Evolutionary conservation across 768 basidiomycete genomes (phyloP), one percentile per base, ranked within the genome.

Genomic region (Suillus hirtellus): DNA sequence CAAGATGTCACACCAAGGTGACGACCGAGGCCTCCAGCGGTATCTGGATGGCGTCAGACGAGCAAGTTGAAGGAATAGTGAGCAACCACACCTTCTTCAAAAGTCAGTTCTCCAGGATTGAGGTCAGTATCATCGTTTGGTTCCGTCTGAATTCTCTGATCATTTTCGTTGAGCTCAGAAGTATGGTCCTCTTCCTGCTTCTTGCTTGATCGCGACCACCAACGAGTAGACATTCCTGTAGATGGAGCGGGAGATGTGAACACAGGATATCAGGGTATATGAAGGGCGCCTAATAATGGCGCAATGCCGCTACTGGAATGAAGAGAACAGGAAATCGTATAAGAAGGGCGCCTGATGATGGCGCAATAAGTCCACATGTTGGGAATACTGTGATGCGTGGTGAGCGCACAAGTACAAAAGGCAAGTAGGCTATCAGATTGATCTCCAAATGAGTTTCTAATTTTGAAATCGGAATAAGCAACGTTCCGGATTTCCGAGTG

Each of bases 1-100:
- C 84, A 86, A 50, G 80, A 83, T 63, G 82, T 82, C 2, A 86
- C 79, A 11, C 85, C 84, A 0, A 86, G 74, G 67, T 86, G 84
- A 46, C 85, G 79, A 3, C 85, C 84, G 73, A 86, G 83, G 9
- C 85, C 85, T 24, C 85, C 85, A 5, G 82, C 82, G 4, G 79
- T 73, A 64, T 80, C 85, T 84, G 58, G 1, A 19, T 8, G 34
- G n/a, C n/a, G 35, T 31, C 15, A 17, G 2, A 42, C 24, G 27
- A 24, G 43, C 7, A 14, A 58, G 11, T 24, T 27, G 12, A 12
- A 11, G 37, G 43, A 24, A 49, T 11, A 12, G 46, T 24, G 24
- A 31, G 15, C 0, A 15, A n/a, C 50, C 61, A 19, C 11, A 81
- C 83, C 81, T 77, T 86, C 85, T 50, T 82, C 82, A 49, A 83